phyloP scores from a whole-genome alignment of 2,329 filamentous ascomycete species.

The Fusarium illudens region DNA sequence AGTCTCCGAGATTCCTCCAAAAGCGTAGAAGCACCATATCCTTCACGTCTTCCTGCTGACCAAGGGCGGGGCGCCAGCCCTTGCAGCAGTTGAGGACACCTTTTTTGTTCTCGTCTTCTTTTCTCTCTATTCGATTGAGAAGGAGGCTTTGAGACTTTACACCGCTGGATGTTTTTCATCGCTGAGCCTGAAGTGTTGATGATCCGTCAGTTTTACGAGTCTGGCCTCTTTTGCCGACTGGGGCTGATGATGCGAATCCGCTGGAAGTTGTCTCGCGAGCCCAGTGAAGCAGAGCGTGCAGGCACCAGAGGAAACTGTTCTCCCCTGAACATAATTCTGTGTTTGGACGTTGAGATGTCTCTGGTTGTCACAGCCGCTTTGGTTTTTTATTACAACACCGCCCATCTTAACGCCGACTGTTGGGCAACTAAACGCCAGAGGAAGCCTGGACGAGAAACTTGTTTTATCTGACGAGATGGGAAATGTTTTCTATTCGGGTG shows the following conservation, averaged over 20 bases:
- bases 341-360: constrained; percentile 7
- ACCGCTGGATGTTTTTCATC: constrained; percentile 28
- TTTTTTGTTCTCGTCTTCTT: neutral
- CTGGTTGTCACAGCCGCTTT: neutral
- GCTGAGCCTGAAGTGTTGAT: constrained; percentile 32
- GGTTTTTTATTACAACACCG: constrained; percentile 18
- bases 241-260: constrained; percentile 26
- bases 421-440: constrained; percentile 33
- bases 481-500: neutral
- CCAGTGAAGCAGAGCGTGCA: constrained; percentile 18
- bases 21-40: constrained; percentile 18
- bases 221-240: constrained; percentile 12
- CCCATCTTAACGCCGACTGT: constrained; percentile 44
- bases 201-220: constrained; percentile 20
- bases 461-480: neutral
- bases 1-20: constrained; percentile 3
- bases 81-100: constrained; percentile 19
- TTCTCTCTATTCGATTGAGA: too few relatives aligned
- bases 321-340: neutral
- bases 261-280: constrained; percentile 32
- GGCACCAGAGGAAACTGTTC: constrained; percentile 7
- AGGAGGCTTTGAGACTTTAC: neutral
- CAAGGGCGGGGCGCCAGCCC: constrained; percentile 25
- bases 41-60: constrained; percentile 16
- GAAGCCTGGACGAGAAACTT: constrained; percentile 12